Evolutionary conservation across 371 early-diverging fungal species (phyloP).

Genomic region (Mucor racemosus): DNA sequence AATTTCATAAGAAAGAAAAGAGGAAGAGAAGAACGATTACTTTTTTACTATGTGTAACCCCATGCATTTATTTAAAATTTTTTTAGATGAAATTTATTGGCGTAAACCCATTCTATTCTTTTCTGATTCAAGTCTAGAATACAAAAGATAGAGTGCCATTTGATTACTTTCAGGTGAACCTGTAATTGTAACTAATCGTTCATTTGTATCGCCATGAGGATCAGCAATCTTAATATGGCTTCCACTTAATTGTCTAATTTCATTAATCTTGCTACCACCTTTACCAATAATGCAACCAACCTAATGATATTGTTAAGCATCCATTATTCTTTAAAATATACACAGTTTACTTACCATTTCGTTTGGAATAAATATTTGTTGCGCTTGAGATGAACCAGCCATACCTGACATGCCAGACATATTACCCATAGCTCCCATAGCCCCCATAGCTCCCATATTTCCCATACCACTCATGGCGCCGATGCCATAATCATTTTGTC

Average conservation of each 20-base stretch:
- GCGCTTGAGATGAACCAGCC: slow-evolving; percentile 56
- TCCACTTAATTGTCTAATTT: slow-evolving; percentile 78
- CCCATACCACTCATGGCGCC: slow-evolving; percentile 24
- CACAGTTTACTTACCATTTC: slow-evolving; percentile 62
- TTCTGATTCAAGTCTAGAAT: slow-evolving; percentile 80
- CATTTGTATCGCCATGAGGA: slow-evolving; percentile 61
- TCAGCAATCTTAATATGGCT: slow-evolving; percentile 82
- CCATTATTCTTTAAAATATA: neutral
- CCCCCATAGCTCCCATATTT: slow-evolving; percentile 34
- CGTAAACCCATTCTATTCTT: slow-evolving; percentile 51
- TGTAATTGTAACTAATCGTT: slow-evolving; percentile 81
- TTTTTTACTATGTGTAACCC: slow-evolving; percentile 2
- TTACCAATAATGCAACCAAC: slow-evolving; percentile 89
- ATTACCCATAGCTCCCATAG: slow-evolving; percentile 32
- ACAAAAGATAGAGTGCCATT: slow-evolving; percentile 82
- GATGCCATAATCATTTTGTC: slow-evolving; percentile 31
- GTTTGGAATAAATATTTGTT: slow-evolving; percentile 84
- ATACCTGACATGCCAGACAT: slow-evolving; percentile 35
- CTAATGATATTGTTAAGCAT: slow-evolving; percentile 20
- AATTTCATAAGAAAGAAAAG: neutral
- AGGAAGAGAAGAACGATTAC: neutral
- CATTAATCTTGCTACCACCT: slow-evolving; percentile 85
- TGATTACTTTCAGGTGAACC: slow-evolving; percentile 82
- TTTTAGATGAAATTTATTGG: neutral
- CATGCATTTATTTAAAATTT: neutral